Evolutionary conservation across 257 asterid species (phyloP).

Genomic region (Galeopsis tetrahit): DNA sequence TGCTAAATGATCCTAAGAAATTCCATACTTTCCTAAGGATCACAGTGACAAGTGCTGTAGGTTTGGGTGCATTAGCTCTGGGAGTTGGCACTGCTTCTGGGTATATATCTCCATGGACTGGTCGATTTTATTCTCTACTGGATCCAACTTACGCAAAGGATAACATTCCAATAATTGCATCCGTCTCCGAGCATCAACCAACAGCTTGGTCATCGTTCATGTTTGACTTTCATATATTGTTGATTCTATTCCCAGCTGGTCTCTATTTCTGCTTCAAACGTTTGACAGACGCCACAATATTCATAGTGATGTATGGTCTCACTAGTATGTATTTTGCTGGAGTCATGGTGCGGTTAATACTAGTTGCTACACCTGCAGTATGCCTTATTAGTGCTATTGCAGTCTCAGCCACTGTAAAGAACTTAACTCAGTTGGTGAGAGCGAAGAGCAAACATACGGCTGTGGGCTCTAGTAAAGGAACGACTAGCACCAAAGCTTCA

Average conservation of each 20-base stretch:
- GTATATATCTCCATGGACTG: slow-evolving; percentile 98
- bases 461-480: slow-evolving; percentile 71
- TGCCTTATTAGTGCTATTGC: slow-evolving; percentile 99
- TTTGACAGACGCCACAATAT: slow-evolving; percentile 91
- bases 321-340: slow-evolving; percentile 99
- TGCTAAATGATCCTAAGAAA: slow-evolving; percentile 82
- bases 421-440: slow-evolving; percentile 84
- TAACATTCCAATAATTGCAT: slow-evolving; percentile 96
- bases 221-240: slow-evolving; percentile 92
- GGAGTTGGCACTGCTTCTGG: slow-evolving; percentile 99
- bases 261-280: slow-evolving; percentile 99
- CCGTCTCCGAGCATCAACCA: slow-evolving; percentile 99
- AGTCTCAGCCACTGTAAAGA: slow-evolving; percentile 94
- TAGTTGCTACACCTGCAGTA: slow-evolving; percentile 98
- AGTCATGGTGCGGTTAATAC: slow-evolving; percentile 97
- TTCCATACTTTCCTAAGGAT: slow-evolving; percentile 86
- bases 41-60: slow-evolving; percentile 81
- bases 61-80: slow-evolving; percentile 80
- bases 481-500: slow-evolving; percentile 67
- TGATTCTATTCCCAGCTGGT: slow-evolving; percentile 95
- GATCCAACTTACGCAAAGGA: slow-evolving; percentile 99
- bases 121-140: slow-evolving; percentile 94
- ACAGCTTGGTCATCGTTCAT: slow-evolving; percentile 99
- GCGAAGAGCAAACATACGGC: slow-evolving; percentile 63
- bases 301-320: slow-evolving; percentile 96